Percentiles rank a stretch among this genome's conserved stretches.
phyloP scores from a whole-genome alignment of 768 basidiomycete genomes.

The Cystobasidium tubakii region DNA sequence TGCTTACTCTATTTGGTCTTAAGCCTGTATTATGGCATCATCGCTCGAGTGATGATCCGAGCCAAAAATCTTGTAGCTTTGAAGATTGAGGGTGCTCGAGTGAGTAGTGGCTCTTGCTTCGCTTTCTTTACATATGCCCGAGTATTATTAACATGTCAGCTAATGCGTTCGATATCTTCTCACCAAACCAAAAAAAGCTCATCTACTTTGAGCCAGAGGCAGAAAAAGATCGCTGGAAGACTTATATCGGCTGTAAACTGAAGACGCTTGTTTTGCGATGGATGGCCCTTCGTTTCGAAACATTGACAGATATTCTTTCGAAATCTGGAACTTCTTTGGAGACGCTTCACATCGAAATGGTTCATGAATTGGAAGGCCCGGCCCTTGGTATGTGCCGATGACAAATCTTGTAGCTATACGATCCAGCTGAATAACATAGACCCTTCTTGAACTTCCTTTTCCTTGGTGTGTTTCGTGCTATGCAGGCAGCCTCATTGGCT shows the following conservation, averaged over 20 bases:
- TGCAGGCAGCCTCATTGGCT: background rate
- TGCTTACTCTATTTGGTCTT: background rate
- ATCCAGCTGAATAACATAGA: background rate
- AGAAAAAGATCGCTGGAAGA: constrained; percentile 2
- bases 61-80: background rate
- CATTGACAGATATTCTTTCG: background rate
- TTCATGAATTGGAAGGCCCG: background rate
- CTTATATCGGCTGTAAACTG: background rate
- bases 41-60: constrained; percentile 3
- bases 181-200: background rate
- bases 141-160: no score
- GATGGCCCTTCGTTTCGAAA: background rate
- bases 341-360: background rate
- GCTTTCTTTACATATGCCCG: no score
- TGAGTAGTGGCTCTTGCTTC: background rate
- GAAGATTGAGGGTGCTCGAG: background rate
- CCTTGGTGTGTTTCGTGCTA: background rate
- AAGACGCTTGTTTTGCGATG: background rate
- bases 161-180: no score
- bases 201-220: background rate
- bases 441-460: no score
- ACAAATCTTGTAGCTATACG: background rate
- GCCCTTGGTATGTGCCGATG: background rate
- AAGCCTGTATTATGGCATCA: background rate
- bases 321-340: background rate